phyloP scores from a whole-genome alignment of 2,329 filamentous ascomycete species.

The Alternaria arborescens region DNA sequence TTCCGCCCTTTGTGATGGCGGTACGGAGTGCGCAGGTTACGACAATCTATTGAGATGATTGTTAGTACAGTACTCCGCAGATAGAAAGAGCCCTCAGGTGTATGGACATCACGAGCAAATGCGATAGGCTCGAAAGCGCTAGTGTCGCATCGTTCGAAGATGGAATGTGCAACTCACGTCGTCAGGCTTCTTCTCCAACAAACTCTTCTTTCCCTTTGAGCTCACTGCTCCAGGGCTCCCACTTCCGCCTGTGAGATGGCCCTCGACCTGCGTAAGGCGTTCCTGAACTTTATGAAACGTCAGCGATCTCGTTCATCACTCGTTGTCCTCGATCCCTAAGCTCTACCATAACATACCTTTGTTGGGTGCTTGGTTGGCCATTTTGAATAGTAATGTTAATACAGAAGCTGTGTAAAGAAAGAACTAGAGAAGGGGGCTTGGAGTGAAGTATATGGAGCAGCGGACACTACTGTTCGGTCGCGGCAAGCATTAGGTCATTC shows the following conservation, averaged over 20 bases:
- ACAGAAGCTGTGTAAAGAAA: conserved; percentile 7
- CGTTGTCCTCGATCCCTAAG: neutral
- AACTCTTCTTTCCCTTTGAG: conserved; percentile 51
- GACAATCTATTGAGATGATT: conserved; percentile 65
- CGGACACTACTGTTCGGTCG: conserved; percentile 2
- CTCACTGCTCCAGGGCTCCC: conserved; percentile 25
- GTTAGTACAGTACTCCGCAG: conserved; percentile 7
- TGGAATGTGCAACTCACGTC: conserved; percentile 53
- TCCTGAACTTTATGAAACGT: conserved; percentile 58
- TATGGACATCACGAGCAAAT: neutral
- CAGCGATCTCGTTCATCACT: conserved; percentile 13
- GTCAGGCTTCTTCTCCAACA: conserved; percentile 65
- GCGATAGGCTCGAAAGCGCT: neutral
- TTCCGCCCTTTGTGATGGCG: conserved; percentile 89
- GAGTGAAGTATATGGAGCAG: conserved; percentile 2
- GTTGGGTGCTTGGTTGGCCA: conserved; percentile 50
- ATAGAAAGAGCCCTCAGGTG: neutral
- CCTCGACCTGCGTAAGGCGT: conserved; percentile 66
- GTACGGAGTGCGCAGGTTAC: conserved; percentile 92
- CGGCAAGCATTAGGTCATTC: conserved; percentile 23
- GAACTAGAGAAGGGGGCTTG: conserved; percentile 6
- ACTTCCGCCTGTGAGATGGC: conserved; percentile 62
- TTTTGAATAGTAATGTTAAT: conserved; percentile 25
- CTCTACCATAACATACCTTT: conserved; percentile 23
- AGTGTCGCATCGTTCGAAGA: neutral